A percentile compares a stretch with the other conserved stretches of the same genome.
Conservation (phyloP, 768 basidiomycete species). For the Termitomyces sp. region DNA sequence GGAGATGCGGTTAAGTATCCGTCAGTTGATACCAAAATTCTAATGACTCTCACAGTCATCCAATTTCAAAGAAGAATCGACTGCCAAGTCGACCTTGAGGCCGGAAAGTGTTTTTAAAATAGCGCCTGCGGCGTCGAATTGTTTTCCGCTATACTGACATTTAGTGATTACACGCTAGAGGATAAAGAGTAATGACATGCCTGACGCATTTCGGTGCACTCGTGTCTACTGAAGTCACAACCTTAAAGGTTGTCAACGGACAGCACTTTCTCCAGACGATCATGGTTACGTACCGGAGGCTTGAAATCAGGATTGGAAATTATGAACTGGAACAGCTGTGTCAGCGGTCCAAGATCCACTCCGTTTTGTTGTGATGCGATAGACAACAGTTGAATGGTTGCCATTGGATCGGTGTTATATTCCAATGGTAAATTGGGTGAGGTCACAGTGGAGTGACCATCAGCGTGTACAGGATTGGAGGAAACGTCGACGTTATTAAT, state of each 20-base stretch:
- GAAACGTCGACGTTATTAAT: slow-evolving; percentile 52
- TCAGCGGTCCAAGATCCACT: slow-evolving; percentile 57
- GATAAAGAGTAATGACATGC: slow-evolving; percentile 19
- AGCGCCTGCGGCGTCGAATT: slow-evolving; percentile 55
- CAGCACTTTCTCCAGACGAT: neutral
- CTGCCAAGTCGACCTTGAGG: slow-evolving; percentile 50
- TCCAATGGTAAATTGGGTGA: slow-evolving; percentile 53
- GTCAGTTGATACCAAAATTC: neutral
- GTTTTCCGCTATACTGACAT: slow-evolving; percentile 42
- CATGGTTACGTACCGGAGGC: slow-evolving; percentile 37
- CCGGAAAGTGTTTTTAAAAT: slow-evolving; percentile 58
- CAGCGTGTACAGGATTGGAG: slow-evolving; percentile 50
- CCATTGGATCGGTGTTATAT: slow-evolving; percentile 59
- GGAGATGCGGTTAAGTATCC: neutral
- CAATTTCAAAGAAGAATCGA: slow-evolving; percentile 49
- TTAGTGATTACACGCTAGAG: neutral
- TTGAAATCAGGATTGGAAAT: slow-evolving; percentile 43
- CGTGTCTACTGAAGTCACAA: slow-evolving; percentile 49
- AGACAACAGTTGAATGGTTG: slow-evolving; percentile 51
- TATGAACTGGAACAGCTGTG: slow-evolving; percentile 48
- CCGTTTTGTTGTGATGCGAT: slow-evolving; percentile 44
- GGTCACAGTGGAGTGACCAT: slow-evolving; percentile 51
- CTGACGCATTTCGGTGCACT: slow-evolving; percentile 53
- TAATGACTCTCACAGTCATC: slow-evolving; percentile 52
- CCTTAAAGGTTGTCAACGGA: slow-evolving; percentile 23